Evolutionary conservation across 441 rosid species (phyloP), one percentile per base, ranked within the genome.

Genomic region (Erysimum pusillum): DNA sequence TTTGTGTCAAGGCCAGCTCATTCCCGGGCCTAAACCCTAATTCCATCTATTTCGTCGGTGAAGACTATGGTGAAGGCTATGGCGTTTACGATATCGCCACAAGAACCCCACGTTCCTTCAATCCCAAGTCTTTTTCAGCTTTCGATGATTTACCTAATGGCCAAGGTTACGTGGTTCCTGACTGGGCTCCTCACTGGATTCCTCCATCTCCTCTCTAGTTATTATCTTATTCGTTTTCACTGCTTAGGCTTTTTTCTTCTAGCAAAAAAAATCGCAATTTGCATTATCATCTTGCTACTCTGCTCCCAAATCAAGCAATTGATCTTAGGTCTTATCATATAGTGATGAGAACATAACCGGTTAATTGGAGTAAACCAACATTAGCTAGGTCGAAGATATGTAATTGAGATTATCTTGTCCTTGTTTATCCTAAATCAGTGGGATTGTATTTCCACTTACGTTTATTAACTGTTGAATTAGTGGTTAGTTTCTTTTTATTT

Each of bases 21-120:
- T 74, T 34, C 71, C 77, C 77, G 9, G 77, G 65, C 25, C 45
- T 74, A 42, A 56, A 9, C 15, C 71, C 57, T 13, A 74, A 65
- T 3, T 73, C 76, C 54, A 63, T 73, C 34, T 63, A 63, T 52
- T 73, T 25, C 58, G 7, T 52, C 32, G 58, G 34, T 20, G 20
- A 28, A n/a, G 41, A 41, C 20, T 52, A 53, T 53, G 56, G 58
- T 22, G 69, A 56, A 15, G 52, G 62, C 44, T 31, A 2, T 57
- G 56, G 66, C 3, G 57, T 73, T 63, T 73, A 73, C 63, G 49
- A 52, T 53, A 62, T 73, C 20, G 69, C 76, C 36, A 52, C 70
- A 35, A 71, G 41, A 35, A 46, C 4, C 9, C 52, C 22, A 71
- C 75, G 59, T 71, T 36, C 75, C 67, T 71, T 71, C 59, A 4